Base-by-base conservation (phyloP, 1,284 basidiomycete genomes). In the Lentinula novae-zelandiae region DNA sequence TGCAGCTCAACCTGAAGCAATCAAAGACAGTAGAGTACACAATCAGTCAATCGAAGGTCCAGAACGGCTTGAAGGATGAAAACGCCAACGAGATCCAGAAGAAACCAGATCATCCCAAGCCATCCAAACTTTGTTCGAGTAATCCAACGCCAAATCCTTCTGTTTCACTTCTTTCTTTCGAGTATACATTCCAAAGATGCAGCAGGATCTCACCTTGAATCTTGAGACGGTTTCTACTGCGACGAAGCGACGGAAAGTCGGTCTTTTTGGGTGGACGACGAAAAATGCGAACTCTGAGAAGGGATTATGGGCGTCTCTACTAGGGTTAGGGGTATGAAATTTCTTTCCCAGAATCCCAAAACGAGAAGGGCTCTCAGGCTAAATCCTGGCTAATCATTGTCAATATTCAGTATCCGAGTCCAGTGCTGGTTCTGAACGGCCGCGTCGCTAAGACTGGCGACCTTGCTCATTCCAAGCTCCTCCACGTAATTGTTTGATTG, bases 1-100 rank as follows among this genome's bases (percentile, higher is more conserved):
- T 57, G 59, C 53, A 57, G 61, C 60, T 61, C 40, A 42, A 59
- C 58, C 60, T 51, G 17, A 4, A 22, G 44, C 7, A 53, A 58
- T 39, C 36, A 36, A 42, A 42, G 13, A 15, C 13, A 42, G 15
- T 15, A 2, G 17, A 22, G 10, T 17, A 9, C 8, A 12, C 5
- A 54, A 5, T 22, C 10, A 44, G 12, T 40, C 17, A 54, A 12
- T 27, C 12, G 4, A 15, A 9, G 7, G 44, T 20, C 15, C 20
- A 31, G 34, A 22, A 36, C 38, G 42, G 10, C 44, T 20, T 46
- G 7, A 2, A 17, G 44, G 12, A 46, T 7, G 20, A 22, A 46
- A 27, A 20, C n/a, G 44, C 22, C 20, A 10, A 31, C 3, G 31
- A n/a, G 13, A 8, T 52, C 50, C 50, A 52, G 9, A n/a, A n/a